Conservation (phyloP, 73 alveolate species). For the Paramecium caudatum region DNA sequence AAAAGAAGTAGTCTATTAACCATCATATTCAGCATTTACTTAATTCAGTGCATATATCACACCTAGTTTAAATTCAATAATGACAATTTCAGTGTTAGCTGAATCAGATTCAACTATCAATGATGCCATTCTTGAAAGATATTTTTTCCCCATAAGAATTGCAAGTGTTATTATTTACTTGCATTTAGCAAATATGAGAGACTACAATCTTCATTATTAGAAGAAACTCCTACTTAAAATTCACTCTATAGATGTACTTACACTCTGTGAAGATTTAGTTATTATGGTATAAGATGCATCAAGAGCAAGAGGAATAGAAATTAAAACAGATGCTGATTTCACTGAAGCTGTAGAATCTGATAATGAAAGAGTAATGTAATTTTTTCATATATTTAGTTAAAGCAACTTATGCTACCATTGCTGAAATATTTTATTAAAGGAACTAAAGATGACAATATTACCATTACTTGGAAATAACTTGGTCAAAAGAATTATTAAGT, state of each 20-base stretch:
- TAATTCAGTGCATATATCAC: not conserved
- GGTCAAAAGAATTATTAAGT: not conserved
- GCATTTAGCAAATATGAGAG: conserved; percentile 59
- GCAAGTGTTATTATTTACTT: conserved; percentile 23
- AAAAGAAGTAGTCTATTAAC: not conserved
- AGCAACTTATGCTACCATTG: conserved; percentile 2
- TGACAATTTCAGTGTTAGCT: conserved; percentile 37
- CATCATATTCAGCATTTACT: not conserved
- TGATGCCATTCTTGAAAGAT: conserved; percentile 9
- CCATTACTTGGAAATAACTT: not conserved
- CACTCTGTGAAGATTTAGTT: not conserved
- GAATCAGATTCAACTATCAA: conserved; percentile 11
- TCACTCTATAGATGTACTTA: not conserved
- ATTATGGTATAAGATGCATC: conserved; percentile 34
- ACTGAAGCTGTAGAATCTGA: conserved; percentile 19
- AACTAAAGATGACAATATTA: conserved; percentile 50
- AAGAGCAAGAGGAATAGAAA: conserved; percentile 43
- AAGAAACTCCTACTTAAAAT: conserved; percentile 4
- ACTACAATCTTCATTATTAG: conserved; percentile 41
- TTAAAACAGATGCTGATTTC: not conserved
- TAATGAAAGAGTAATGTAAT: conserved; percentile 41
- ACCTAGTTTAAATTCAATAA: conserved; percentile 3
- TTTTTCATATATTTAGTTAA: not conserved
- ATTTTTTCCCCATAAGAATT: conserved; percentile 42
- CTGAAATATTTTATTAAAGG: not conserved